Conservation (phyloP, 306 rosid species). For the Corylus americana region DNA sequence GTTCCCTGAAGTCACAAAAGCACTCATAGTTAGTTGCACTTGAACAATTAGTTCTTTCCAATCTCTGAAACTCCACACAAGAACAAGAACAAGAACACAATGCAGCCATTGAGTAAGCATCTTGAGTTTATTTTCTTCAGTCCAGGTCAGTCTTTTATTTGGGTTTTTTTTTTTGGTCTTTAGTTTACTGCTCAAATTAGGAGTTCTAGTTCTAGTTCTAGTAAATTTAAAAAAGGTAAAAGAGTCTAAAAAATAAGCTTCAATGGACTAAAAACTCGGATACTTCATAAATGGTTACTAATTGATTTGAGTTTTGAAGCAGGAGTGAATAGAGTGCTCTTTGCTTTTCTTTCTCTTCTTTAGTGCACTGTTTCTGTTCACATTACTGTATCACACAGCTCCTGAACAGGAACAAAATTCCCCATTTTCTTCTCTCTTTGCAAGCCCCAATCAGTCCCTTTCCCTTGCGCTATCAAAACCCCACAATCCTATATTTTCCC, state of each 20-base stretch:
- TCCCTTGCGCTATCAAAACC: no score
- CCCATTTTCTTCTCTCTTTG: background rate
- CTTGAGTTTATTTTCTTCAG: background rate
- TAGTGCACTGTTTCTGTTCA: no score
- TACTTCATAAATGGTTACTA: background rate
- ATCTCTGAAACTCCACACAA: background rate
- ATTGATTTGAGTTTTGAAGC: background rate
- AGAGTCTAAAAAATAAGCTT: background rate
- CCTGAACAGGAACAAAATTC: background rate
- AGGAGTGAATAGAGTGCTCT: background rate
- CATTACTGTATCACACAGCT: background rate
- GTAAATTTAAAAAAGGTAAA: background rate
- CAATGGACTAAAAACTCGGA: background rate
- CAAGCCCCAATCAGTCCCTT: background rate
- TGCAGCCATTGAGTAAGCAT: no score
- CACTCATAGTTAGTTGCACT: background rate
- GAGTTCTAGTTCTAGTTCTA: background rate
- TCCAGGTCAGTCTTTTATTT: background rate
- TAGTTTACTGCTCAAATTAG: background rate
- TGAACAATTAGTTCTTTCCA: background rate
- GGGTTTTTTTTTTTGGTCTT: background rate
- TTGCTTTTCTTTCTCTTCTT: background rate
- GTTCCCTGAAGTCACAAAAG: background rate
- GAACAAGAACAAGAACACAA: background rate
- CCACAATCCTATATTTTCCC: background rate